These are phyloP conservation scores for Porphyrellus cyaneotinctus DNA, from an alignment of 768 basidiomycete genomes.

Conservation along the genomic window DNA sequence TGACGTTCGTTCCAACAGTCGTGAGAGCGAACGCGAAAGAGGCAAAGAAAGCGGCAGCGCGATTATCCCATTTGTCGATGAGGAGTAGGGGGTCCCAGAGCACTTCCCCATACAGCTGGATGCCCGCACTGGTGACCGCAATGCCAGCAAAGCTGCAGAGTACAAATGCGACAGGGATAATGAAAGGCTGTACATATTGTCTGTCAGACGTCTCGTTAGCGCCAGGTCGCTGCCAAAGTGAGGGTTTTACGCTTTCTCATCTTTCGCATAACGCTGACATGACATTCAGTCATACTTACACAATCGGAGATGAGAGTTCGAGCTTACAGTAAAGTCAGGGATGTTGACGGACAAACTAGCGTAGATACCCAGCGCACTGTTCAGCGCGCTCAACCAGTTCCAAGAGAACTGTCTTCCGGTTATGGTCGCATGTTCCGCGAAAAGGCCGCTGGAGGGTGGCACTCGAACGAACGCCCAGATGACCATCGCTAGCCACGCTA, in stretches of 20 bases:
- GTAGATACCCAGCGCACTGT: constrained; percentile 73
- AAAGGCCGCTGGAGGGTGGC: constrained; percentile 58
- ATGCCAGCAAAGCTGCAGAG: constrained; percentile 77
- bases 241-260: constrained; percentile 32
- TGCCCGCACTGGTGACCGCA: constrained; percentile 73
- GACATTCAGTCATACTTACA: background rate
- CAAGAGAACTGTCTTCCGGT: constrained; percentile 57
- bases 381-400: constrained; percentile 76
- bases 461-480: constrained; percentile 77
- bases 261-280: constrained; percentile 67
- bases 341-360: constrained; percentile 74
- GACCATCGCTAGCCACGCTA: constrained; percentile 65
- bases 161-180: constrained; percentile 77
- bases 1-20: constrained; percentile 42
- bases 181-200: constrained; percentile 68
- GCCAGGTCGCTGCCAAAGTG: background rate
- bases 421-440: constrained; percentile 42
- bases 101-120: constrained; percentile 46
- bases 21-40: constrained; percentile 59
- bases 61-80: constrained; percentile 80
- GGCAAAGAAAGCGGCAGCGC: constrained; percentile 82
- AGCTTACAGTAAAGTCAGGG: constrained; percentile 70
- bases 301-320: background rate
- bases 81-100: constrained; percentile 65
- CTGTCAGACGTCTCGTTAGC: constrained; percentile 31